Base-by-base conservation (phyloP, 1,139 yeast species). In the Geotrichum aggregatum region DNA sequence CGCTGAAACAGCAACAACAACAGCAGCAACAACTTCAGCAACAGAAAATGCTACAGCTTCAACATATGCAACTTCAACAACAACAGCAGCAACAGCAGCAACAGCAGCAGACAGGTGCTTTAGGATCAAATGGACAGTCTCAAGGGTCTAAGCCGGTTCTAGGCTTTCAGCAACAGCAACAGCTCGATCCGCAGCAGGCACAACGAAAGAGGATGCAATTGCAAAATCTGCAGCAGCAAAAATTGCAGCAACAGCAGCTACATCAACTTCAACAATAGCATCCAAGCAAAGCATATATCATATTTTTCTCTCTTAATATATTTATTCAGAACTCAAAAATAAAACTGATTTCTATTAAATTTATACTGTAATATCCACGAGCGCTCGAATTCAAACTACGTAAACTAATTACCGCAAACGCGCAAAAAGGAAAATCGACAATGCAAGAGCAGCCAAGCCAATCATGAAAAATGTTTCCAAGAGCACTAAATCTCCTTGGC, bases 81-180 rank as follows among this genome's bases (percentile, higher is more conserved):
- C 70, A 66, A 57, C 74, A 67, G 54, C 74, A 69, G 49, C 72
- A 68, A 55, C 66, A 66, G 50, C 70, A 38, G n/a, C 44, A 38
- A 19, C 44, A 38, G 30, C 36, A 62, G 50, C 68, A 64, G 49
- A 66, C 62, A 45, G 56, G 62, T 36, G 61, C 63, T 43, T 66
- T 64, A 49, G 63, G 63, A n/a, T 66, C 67, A 8, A 64, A 66
- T 33, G 63, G 58, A 26, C 67, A 63, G 46, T 48, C 62, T 18
- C 63, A 66, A 3, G 63, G 62, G 46, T 62, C 63, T 4, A 1
- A 19, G 7, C 47, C 24, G 21, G 31, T 2, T 19, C 47, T 39
- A 30, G 38, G 40, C 30, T 48, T 33, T 13, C 52, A 44, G 44
- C 44, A 43, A 24, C 50, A 40, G 33, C 40, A 39, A 14, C 44